These are phyloP conservation scores for Erysimum cheiranthoides DNA, from an alignment of 345 rosid species.

Conservation along the genomic window DNA sequence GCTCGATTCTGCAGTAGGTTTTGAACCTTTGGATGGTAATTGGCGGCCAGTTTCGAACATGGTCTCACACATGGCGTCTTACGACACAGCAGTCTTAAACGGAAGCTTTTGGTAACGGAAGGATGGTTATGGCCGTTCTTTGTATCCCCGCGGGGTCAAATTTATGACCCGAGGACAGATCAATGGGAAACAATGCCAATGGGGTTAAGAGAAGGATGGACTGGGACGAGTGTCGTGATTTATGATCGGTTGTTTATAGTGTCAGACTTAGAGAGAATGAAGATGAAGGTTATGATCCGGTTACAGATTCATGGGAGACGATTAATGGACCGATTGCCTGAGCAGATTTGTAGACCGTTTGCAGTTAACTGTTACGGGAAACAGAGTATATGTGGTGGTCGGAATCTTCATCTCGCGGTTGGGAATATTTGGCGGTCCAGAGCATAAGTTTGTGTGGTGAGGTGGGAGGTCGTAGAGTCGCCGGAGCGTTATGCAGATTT, in stretches of 20 bases:
- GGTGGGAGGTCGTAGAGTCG: constrained; percentile 72
- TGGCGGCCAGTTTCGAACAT: constrained; percentile 69
- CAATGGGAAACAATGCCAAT: constrained; percentile 82
- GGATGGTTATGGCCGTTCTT: constrained; percentile 97
- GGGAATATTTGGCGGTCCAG: constrained; percentile 60
- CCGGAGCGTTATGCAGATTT: constrained; percentile 66
- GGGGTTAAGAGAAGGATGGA: constrained; percentile 92
- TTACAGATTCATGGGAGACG: constrained; percentile 75
- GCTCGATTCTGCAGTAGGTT: constrained; percentile 78
- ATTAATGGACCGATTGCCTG: constrained; percentile 76
- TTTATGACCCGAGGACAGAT: constrained; percentile 73
- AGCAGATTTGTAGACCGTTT: constrained; percentile 86
- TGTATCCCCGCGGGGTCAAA: constrained; percentile 85
- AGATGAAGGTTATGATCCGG: constrained; percentile 78
- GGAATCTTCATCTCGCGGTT: constrained; percentile 71
- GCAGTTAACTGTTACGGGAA: constrained; percentile 64
- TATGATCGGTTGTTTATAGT: constrained; percentile 77
- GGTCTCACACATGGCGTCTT: constrained; percentile 83
- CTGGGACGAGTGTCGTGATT: constrained; percentile 84
- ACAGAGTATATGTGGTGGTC: constrained; percentile 78
- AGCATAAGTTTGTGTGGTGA: constrained; percentile 58
- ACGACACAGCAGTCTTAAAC: constrained; percentile 77
- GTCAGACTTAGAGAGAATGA: constrained; percentile 87
- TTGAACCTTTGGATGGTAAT: constrained; percentile 63
- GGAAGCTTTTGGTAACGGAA: constrained; percentile 89